Percentiles rank a stretch among this genome's conserved stretches.
These are phyloP conservation scores for Hypoxylon sp. DNA, from an alignment of 2,329 filamentous ascomycete genomes.

Conservation along the genomic window DNA sequence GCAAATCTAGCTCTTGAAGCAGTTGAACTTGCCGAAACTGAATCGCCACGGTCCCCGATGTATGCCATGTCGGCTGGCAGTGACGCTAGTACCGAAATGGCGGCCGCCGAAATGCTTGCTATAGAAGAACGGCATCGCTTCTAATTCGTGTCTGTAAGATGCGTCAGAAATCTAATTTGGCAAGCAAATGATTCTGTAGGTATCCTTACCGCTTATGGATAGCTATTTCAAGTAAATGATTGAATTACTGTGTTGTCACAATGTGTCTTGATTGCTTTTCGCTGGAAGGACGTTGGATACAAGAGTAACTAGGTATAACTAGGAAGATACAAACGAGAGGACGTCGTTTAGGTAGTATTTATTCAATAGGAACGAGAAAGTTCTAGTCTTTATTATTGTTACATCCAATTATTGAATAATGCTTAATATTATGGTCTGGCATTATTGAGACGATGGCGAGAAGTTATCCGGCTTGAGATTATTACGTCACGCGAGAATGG, in stretches of 20 bases:
- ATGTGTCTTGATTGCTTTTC: neutral
- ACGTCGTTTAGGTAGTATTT: conserved; percentile 14
- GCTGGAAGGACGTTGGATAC: neutral
- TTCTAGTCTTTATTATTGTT: conserved; percentile 10
- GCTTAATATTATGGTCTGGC: conserved; percentile 3
- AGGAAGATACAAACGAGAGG: neutral
- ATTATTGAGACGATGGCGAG: conserved; percentile 2
- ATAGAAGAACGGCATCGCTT: conserved; percentile 64
- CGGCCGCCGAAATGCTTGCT: conserved; percentile 63
- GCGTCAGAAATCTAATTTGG: neutral
- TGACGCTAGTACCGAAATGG: conserved; percentile 66
- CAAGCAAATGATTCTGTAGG: neutral
- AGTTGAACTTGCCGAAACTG: conserved; percentile 65
- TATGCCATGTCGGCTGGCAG: conserved; percentile 63
- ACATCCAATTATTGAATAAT: neutral
- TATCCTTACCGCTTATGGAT: conserved; percentile 6
- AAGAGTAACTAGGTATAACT: neutral
- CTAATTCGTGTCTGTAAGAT: neutral
- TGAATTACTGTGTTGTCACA: neutral
- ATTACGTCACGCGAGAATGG: conserved; percentile 31
- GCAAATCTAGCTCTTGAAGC: conserved; percentile 59
- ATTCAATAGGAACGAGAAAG: conserved; percentile 6
- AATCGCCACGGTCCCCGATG: conserved; percentile 67
- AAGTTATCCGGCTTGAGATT: conserved; percentile 9
- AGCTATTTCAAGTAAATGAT: neutral